Evolutionary conservation across 768 basidiomycete genomes (phyloP), one percentile per base, ranked within the genome.

Genomic region (Serendipita indica): DNA sequence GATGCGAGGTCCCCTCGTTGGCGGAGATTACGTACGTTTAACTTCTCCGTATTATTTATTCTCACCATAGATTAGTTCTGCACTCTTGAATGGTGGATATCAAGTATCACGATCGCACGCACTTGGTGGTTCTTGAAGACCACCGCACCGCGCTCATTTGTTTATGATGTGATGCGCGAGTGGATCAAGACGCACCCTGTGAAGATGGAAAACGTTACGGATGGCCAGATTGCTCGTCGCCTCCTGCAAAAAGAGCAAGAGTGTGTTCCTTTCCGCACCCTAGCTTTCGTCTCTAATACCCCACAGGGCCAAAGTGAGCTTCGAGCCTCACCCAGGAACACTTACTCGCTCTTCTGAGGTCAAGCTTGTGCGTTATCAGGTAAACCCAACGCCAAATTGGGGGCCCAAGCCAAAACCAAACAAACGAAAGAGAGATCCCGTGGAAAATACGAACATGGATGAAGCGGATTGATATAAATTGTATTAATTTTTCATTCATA

Each of bases 321-420:
- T 98, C 67, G 77, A 74, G 14, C 78, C 71, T 35, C 89, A 97
- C 67, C 82, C 86, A 0, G 73, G 78, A 3, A 78, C 82, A 0
- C 74, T 78, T 2, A 79, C 79, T 5, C 69, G 77, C 13, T 77
- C 81, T 3, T 78, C 79, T 18, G 79, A 80, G 59, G 73, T 87
- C 60, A 89, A 88, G 63, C 72, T 94, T 4, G 86, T 93, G 1
- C 77, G 90, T 35, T 96, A 93, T 70, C 91, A 94, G 69, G 79
- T 81, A 62, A 97, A 96, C 66, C 96, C 94, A 3, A 76, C 81
- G n/a, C 76, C 81, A 1, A 77, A 96, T 68, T 99, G 96, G 96
- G 94, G 94, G 0, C 96, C 94, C 0, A 86, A 79, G 18, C 58
- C 67, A 0, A 62, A 68, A 39, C 69, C 71, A n/a, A n/a, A n/a